Percentiles rank a stretch among this genome's conserved stretches.
Conservation (phyloP, 257 asterid species). For the Verbena officinalis region DNA sequence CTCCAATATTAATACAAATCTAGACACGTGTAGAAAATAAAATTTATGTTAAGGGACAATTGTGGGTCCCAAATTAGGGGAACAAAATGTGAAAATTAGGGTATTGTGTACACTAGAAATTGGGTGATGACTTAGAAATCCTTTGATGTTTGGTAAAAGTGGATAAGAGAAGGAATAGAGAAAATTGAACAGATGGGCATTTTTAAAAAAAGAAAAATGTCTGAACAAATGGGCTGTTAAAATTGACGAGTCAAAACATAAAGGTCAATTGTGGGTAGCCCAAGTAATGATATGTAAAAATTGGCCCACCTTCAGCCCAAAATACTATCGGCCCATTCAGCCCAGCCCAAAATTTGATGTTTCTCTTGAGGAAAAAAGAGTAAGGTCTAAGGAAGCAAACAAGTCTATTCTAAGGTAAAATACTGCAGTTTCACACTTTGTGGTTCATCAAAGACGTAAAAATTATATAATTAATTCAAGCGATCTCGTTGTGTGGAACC, state of each 20-base stretch:
- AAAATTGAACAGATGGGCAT: too few relatives aligned
- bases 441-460: not conserved
- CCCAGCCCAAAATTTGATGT: not conserved
- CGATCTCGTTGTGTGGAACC: conserved; percentile 16
- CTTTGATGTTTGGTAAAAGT: conserved; percentile 22
- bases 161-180: not conserved
- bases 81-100: conserved; percentile 24
- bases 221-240: too few relatives aligned
- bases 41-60: conserved; percentile 9
- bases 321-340: not conserved
- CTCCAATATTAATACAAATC: conserved; percentile 27
- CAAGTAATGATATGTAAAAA: not conserved
- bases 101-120: conserved; percentile 20
- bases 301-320: not conserved
- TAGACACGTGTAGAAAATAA: conserved; percentile 38
- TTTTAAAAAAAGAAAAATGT: too few relatives aligned
- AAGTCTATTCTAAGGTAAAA: not conserved
- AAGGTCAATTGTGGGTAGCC: too few relatives aligned
- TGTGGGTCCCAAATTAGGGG: conserved; percentile 22
- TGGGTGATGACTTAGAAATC: conserved; percentile 1
- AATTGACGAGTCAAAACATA: too few relatives aligned
- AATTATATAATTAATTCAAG: not conserved
- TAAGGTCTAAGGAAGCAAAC: conserved; percentile 1
- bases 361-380: not conserved
- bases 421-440: not conserved